These are phyloP conservation scores for Trichoderma sp. DNA, from an alignment of 2,329 filamentous ascomycete species.

Conservation along the genomic window DNA sequence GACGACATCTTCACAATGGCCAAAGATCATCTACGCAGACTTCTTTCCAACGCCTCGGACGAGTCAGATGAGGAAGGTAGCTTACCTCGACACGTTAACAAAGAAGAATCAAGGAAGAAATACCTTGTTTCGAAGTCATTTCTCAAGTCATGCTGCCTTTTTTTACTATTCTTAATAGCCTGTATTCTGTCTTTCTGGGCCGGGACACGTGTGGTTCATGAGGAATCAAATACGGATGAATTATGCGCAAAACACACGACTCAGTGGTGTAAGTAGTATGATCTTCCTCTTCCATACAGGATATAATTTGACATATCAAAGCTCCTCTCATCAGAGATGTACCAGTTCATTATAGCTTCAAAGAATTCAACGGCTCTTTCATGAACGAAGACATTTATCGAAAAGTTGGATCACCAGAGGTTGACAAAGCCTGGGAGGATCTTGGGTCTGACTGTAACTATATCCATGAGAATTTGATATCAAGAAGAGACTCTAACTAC, in stretches of 20 bases:
- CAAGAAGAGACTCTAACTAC: constrained; percentile 1
- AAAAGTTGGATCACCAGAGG: constrained; percentile 46
- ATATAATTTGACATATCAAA: constrained; percentile 3
- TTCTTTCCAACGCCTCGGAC: neutral
- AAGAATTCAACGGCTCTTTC: constrained; percentile 56
- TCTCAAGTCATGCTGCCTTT: neutral
- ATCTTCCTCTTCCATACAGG: neutral
- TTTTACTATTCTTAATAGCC: neutral
- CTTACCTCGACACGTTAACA: neutral
- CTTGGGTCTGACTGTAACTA: constrained; percentile 44
- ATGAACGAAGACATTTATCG: constrained; percentile 54
- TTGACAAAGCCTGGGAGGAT: constrained; percentile 55
- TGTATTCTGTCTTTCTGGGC: constrained; percentile 15
- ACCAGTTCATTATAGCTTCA: constrained; percentile 30
- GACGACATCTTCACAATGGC: neutral
- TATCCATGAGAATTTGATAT: neutral
- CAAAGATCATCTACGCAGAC: constrained; percentile 3
- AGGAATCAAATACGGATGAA: constrained; percentile 6
- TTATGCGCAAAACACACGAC: constrained; percentile 33
- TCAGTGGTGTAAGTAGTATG: constrained; percentile 36
- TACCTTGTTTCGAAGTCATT: neutral
- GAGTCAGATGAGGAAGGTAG: constrained; percentile 19
- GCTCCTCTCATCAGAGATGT: constrained; percentile 37
- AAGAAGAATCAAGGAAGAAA: neutral
- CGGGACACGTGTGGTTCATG: neutral